phyloP scores from a whole-genome alignment of 192 early-diverging fungal species.

The Gorgonomyces haynaldii region DNA sequence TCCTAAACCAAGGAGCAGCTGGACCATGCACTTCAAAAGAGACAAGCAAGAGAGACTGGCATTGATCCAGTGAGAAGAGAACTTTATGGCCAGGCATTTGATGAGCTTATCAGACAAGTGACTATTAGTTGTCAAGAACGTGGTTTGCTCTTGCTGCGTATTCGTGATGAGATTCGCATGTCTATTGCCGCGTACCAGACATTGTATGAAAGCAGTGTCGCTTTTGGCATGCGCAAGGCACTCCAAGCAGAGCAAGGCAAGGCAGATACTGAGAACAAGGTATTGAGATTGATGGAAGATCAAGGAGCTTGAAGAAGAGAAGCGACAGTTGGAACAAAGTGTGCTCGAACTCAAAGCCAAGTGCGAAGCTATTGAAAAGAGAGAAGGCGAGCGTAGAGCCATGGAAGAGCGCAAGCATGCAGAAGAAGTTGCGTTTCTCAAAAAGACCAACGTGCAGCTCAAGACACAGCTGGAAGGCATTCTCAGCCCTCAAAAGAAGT shows the following conservation, averaged over 20 bases:
- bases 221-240: conserved; percentile 56
- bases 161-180: conserved; percentile 57
- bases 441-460: conserved; percentile 55
- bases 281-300: conserved; percentile 27
- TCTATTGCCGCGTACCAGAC: conserved; percentile 57
- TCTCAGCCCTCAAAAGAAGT: conserved; percentile 54
- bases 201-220: conserved; percentile 46
- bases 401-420: conserved; percentile 59
- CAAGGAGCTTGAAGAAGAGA: conserved; percentile 52
- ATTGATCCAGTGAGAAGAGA: conserved; percentile 49
- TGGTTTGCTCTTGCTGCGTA: conserved; percentile 43
- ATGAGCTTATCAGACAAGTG: conserved; percentile 56
- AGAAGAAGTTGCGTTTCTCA: conserved; percentile 55
- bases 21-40: conserved; percentile 54
- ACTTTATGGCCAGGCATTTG: conserved; percentile 45
- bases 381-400: conserved; percentile 45
- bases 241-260: conserved; percentile 52
- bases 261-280: conserved; percentile 49
- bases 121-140: conserved; percentile 55
- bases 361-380: conserved; percentile 53
- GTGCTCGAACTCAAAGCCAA: conserved; percentile 54
- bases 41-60: conserved; percentile 53
- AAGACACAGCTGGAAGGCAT: conserved; percentile 61
- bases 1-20: conserved; percentile 38
- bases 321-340: conserved; percentile 40